phyloP scores from a whole-genome alignment of 345 rosid genomes.

The Camelina sativa region DNA sequence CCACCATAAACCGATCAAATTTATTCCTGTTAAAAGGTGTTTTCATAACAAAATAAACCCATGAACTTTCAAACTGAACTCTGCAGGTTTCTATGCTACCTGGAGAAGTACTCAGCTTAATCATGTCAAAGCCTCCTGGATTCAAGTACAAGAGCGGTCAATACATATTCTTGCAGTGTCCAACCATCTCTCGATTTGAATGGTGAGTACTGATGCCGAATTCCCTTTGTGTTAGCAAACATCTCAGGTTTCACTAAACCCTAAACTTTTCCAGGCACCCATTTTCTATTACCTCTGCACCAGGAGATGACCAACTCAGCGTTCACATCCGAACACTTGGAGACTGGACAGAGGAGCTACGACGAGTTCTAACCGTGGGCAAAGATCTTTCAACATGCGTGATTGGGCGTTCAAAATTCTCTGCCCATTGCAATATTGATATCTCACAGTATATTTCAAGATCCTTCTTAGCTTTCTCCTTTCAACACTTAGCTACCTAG shows the following conservation, averaged over 20 bases:
- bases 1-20: slow-evolving; percentile 23
- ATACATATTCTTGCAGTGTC: slow-evolving; percentile 90
- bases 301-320: slow-evolving; percentile 82
- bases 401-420: slow-evolving; percentile 67
- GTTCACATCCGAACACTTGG: slow-evolving; percentile 91
- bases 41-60: slow-evolving; percentile 17
- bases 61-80: slow-evolving; percentile 25
- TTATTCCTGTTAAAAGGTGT: slow-evolving; percentile 4
- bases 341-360: slow-evolving; percentile 93
- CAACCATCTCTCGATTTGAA: slow-evolving; percentile 78
- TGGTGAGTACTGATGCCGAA: slow-evolving; percentile 55
- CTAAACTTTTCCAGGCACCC: slow-evolving; percentile 72
- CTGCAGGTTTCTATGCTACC: slow-evolving; percentile 82
- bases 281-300: slow-evolving; percentile 93
- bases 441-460: slow-evolving; percentile 53
- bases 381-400: slow-evolving; percentile 54
- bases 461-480: slow-evolving; percentile 31
- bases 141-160: slow-evolving; percentile 95
- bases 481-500: background rate
- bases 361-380: slow-evolving; percentile 63
- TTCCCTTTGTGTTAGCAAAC: background rate
- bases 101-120: slow-evolving; percentile 80
- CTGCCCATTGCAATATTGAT: slow-evolving; percentile 49
- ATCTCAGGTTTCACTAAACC: slow-evolving; percentile 25
- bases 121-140: slow-evolving; percentile 90